Evolutionary conservation across 441 rosid genomes (phyloP), one percentile per base, ranked within the genome.

Genomic region (Pelargonium exstipulatum): DNA sequence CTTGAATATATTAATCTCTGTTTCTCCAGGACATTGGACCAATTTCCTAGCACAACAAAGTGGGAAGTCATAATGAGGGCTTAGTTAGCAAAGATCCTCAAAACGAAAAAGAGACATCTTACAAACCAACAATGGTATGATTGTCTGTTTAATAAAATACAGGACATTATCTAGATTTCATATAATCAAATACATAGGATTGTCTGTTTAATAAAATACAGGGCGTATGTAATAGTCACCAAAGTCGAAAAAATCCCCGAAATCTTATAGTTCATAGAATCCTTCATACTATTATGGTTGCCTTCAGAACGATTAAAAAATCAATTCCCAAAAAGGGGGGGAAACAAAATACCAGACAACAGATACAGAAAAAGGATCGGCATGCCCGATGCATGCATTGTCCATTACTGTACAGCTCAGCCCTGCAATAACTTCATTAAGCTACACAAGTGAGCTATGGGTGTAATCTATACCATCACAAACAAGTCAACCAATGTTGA

Each of bases 1-100:
- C 73, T 86, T 87, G 74, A 95, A 88, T 74, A 92, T 90, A 79
- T 75, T 82, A 67, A 84, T 73, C 75, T 77, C 88, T 49, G 81
- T 71, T 80, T 87, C 92, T 55, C 83, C 92, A 4, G 87, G 90
- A 79, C 78, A 83, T 78, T 82, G 92, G 76, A 80, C 75, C 62
- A 90, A 67, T 81, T 86, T 95, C 85, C 98, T 92, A 88, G 60
- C 17, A 71, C 49, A 78, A 68, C 57, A 74, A 70, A 73, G 71
- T 62, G n/a, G 66, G 65, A 16, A 74, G 45, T 43, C 42, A 35
- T 70, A 57, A 46, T 26, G 17, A 62, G 42, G 64, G 64, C 37
- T 60, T 24, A 24, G 16, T 24, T 24, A 24, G 40, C 14, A 60
- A 24, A 60, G 64, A 60, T 22, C 26, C 64, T 24, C 14, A 3